A percentile compares a stretch with the other conserved stretches of the same genome.
phyloP scores from a whole-genome alignment of 2,329 filamentous ascomycete species.

The Scolecobasidium constrictum region DNA sequence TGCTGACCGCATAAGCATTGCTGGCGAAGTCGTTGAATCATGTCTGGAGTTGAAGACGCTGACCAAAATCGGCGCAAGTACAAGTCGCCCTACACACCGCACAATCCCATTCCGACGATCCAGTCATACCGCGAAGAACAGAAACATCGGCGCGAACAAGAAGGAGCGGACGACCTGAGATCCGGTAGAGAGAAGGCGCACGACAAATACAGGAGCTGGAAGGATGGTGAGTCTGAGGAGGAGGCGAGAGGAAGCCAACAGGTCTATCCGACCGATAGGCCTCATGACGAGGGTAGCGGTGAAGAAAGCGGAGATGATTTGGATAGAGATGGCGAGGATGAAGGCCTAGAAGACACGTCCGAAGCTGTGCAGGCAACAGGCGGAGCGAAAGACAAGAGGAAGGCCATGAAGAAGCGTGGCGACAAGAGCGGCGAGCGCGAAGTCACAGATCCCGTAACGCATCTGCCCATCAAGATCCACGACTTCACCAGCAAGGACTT shows the following conservation, averaged over 20 bases:
- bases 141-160: constrained; percentile 26
- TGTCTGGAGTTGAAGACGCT: constrained; percentile 34
- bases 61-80: constrained; percentile 24
- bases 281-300: background rate
- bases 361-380: constrained; percentile 24
- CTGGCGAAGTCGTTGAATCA: too few relatives aligned
- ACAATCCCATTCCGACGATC: constrained; percentile 36
- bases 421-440: constrained; percentile 41
- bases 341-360: constrained; percentile 31
- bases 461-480: constrained; percentile 56
- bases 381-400: constrained; percentile 36
- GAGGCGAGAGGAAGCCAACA: constrained; percentile 17
- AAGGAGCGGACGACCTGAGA: constrained; percentile 15
- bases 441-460: constrained; percentile 63
- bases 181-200: constrained; percentile 24
- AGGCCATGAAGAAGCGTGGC: constrained; percentile 37
- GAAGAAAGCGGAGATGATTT: constrained; percentile 21
- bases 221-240: constrained; percentile 17
- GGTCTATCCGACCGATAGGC: constrained; percentile 22
- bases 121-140: constrained; percentile 36
- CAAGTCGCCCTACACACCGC: constrained; percentile 31
- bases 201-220: constrained; percentile 23
- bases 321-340: constrained; percentile 15
- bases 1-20: too few relatives aligned
- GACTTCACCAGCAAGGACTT: constrained; percentile 57